Evolutionary conservation across 1,139 yeast species (phyloP).

Genomic region (Geotrichum fermentans): DNA sequence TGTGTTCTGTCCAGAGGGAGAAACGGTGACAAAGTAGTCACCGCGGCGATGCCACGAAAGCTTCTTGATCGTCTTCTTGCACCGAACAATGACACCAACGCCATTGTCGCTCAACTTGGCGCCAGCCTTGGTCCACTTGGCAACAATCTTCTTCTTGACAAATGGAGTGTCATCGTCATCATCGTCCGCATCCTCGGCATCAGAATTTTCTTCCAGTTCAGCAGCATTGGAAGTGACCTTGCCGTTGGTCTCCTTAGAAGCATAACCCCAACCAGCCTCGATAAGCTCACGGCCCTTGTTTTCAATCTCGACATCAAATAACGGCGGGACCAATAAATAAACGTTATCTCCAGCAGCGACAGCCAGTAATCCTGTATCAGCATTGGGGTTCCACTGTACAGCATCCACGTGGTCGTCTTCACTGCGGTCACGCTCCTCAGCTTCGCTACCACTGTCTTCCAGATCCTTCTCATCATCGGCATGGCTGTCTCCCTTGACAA

Average conservation of each 20-base stretch:
- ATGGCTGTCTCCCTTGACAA: slow-evolving; percentile 37
- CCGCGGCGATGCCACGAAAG: slow-evolving; percentile 96
- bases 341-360: slow-evolving; percentile 79
- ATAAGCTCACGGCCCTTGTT: slow-evolving; percentile 72
- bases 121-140: slow-evolving; percentile 84
- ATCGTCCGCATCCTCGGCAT: slow-evolving; percentile 32
- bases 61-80: slow-evolving; percentile 70
- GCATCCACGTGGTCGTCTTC: slow-evolving; percentile 73
- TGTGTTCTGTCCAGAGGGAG: slow-evolving; percentile 84
- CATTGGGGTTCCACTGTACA: slow-evolving; percentile 87
- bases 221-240: slow-evolving; percentile 41
- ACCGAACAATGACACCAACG: slow-evolving; percentile 64
- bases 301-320: slow-evolving; percentile 83
- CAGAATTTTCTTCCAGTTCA: slow-evolving; percentile 29
- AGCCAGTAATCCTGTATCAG: slow-evolving; percentile 67
- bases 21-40: slow-evolving; percentile 89
- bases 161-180: slow-evolving; percentile 36
- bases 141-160: slow-evolving; percentile 52
- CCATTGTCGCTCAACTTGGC: slow-evolving; percentile 59
- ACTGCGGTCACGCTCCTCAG: slow-evolving; percentile 38
- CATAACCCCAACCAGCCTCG: slow-evolving; percentile 91
- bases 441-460: slow-evolving; percentile 34
- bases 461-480: slow-evolving; percentile 19
- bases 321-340: slow-evolving; percentile 78
- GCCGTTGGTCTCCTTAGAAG: slow-evolving; percentile 44